These are phyloP conservation scores for Schizochytrium sp. DNA, from an alignment of 108 stramenopile species.

Conservation along the genomic window DNA sequence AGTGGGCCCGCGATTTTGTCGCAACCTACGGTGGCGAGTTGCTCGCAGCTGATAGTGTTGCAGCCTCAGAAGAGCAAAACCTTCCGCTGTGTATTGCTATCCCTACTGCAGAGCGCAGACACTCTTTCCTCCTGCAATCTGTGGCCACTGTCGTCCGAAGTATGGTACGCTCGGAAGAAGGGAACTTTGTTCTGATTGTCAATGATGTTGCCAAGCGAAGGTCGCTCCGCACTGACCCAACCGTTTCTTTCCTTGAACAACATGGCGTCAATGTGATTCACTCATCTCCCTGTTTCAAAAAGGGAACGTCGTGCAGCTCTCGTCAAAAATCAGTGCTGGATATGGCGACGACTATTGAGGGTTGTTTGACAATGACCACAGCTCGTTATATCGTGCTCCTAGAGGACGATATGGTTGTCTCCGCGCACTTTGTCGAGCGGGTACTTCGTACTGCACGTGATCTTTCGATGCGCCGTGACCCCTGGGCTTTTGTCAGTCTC, in stretches of 20 bases:
- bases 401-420: conserved; percentile 44
- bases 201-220: conserved; percentile 17
- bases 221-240: background rate
- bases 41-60: background rate
- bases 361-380: background rate
- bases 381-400: background rate
- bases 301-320: conserved; percentile 4
- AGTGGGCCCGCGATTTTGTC: conserved; percentile 9
- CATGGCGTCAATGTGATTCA: conserved; percentile 14
- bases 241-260: background rate
- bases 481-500: conserved; percentile 30
- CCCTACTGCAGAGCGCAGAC: conserved; percentile 7
- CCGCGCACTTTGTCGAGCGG: conserved; percentile 2
- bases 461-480: background rate
- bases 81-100: background rate
- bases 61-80: background rate
- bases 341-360: background rate
- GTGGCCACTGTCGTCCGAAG: conserved; percentile 10
- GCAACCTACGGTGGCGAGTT: conserved; percentile 8
- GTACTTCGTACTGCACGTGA: background rate
- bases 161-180: background rate
- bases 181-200: background rate
- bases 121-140: background rate
- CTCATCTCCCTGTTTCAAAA: background rate
- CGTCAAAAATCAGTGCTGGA: background rate